Evolutionary conservation across 805 yeast genomes (phyloP), one percentile per base, ranked within the genome.

Genomic region (Wickerhamiella sergipiensis): DNA sequence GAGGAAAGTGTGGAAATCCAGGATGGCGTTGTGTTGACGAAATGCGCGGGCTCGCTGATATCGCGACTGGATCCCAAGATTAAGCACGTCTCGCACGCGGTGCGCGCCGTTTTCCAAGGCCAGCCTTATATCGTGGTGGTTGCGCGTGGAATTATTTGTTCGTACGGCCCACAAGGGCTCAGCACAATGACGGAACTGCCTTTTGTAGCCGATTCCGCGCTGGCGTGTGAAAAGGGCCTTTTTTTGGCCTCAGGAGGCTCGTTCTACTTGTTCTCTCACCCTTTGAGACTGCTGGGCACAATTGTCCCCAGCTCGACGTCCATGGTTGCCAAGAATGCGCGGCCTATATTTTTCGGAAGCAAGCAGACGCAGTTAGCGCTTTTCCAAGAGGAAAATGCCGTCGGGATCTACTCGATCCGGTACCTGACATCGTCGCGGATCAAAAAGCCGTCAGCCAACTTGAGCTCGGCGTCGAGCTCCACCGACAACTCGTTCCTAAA

Each of bases 181-280:
- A 70, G 76, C 0, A 77, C 77, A 52, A 71, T 76, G 1, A 75
- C 81, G 10, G 79, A 79, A 56, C 77, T 88, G 54, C 94, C 96
- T 0, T 85, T 87, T 55, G 67, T 69, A 6, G 73, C 85, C 23
- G 71, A 69, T 38, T 70, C 70, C 24, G 89, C 83, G 1, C 74
- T 82, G 53, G 74, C 83, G 10, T 83, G 79, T 59, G 79, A 78
- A 22, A 72, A 76, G 42, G 96, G 96, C 0, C 60, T 86, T 3
- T 66, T 88, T 0, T 59, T 85, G 21, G 85, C 45, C 15, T 52
- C 54, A 36, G 51, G 50, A 23, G 63, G 61, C 2, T 65, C 69
- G 49, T 83, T 85, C 57, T 70, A 86, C 49, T 79, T 94, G 0
- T 62, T 87, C 52, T 72, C 80, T 1, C 94, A 85, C 61, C 90